Evolutionary conservation across 108 stramenopile genomes (phyloP), one percentile per base, ranked within the genome.

Genomic region (Nitzschia palea): DNA sequence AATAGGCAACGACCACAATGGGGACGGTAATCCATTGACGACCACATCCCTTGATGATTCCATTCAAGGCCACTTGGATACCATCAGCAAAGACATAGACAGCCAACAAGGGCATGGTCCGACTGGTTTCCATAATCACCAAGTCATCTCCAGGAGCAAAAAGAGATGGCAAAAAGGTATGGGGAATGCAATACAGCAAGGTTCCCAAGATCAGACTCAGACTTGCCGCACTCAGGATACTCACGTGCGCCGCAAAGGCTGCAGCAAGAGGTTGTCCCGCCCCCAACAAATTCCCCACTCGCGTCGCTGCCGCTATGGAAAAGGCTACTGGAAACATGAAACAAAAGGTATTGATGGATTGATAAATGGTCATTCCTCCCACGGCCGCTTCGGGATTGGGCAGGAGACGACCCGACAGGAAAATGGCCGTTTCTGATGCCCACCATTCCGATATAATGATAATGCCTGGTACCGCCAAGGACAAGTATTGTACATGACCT

Each of bases 391-490:
- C 69, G 3, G 88, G 83, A 44, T 75, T 12, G 1, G 88, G 88
- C 0, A 14, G 15, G 27, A 88, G 61, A 18, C 71, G 58, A 0
- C 87, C 87, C 22, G 84, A 67, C 22, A 88, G 45, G 65, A 88
- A 88, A 32, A 88, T 85, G 0, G 71, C 65, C 15, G 67, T 52
- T 76, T 88, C 87, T 0, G 66, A 74, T 14, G 87, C 84, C 84
- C 87, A 89, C 87, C 84, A 86, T 70, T 86, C 87, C 2, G 80
- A 75, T 33, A 89, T 86, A 10, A 72, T 63, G 8, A 89, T 48
- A 3, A 89, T 73, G 18, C 88, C 88, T n/a, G 88, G 88, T 10
- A 89, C n/a, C 0, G 85, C 88, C 9, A 89, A 55, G 3, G 29
- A 54, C 3, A 86, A 44, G 65, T 89, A 89, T 52, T 84, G 72